These are phyloP conservation scores for Boletus sensibilis DNA, from an alignment of 768 basidiomycete species.

Conservation along the genomic window DNA sequence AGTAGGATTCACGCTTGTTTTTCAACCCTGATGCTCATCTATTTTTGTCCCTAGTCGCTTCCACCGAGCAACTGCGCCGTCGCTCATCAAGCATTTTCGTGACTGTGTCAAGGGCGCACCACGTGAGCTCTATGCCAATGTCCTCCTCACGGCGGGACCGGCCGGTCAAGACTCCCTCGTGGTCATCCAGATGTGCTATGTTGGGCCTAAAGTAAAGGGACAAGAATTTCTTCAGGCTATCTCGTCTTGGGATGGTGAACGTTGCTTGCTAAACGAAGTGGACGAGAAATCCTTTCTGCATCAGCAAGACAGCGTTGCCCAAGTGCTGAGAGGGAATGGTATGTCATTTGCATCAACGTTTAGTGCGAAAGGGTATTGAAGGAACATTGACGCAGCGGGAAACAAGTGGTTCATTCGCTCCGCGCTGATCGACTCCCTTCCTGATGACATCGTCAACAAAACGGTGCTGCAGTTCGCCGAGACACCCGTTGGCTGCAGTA, in stretches of 20 bases:
- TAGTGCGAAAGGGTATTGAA: neutral
- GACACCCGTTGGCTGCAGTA: constrained; percentile 90
- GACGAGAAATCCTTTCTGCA: constrained; percentile 85
- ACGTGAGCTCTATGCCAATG: constrained; percentile 84
- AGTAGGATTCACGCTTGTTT: constrained; percentile 49
- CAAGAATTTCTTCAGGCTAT: constrained; percentile 81
- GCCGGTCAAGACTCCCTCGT: constrained; percentile 80
- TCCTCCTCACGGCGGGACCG: constrained; percentile 88
- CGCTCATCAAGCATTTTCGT: constrained; percentile 86
- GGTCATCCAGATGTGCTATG: constrained; percentile 89
- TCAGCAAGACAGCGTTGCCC: constrained; percentile 91
- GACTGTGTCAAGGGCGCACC: constrained; percentile 91
- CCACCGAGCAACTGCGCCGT: constrained; percentile 81
- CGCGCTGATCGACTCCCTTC: constrained; percentile 75
- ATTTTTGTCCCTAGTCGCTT: constrained; percentile 60
- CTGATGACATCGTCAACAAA: constrained; percentile 81
- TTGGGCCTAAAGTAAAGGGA: constrained; percentile 71
- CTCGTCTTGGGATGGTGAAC: constrained; percentile 85
- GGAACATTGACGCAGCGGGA: constrained; percentile 47
- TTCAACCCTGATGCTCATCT: neutral
- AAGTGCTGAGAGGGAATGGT: constrained; percentile 86
- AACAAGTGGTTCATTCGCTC: constrained; percentile 92
- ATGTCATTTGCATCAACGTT: constrained; percentile 12
- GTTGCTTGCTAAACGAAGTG: constrained; percentile 85
- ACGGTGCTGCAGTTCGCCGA: constrained; percentile 80